Percentiles rank a stretch among this genome's conserved stretches.
These are phyloP conservation scores for Plantago lanceolata DNA, from an alignment of 305 asterid species.

Conservation along the genomic window DNA sequence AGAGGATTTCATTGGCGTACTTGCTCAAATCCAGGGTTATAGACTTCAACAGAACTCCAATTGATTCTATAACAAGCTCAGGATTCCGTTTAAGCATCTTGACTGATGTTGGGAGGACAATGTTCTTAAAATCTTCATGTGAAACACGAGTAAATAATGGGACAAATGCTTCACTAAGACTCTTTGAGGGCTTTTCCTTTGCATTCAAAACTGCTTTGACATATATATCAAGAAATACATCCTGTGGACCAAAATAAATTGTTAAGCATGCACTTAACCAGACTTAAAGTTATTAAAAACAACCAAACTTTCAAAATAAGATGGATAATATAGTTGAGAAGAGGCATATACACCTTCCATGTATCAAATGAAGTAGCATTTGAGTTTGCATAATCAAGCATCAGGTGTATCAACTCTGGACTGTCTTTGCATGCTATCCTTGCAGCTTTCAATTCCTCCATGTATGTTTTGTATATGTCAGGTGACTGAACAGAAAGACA, in stretches of 20 bases:
- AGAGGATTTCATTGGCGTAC: conserved; percentile 74
- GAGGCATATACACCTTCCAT: conserved; percentile 54
- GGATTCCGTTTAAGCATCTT: conserved; percentile 98
- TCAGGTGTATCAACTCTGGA: conserved; percentile 56
- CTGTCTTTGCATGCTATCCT: conserved; percentile 70
- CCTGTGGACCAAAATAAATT: conserved; percentile 49
- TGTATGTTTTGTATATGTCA: conserved; percentile 50
- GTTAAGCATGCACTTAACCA: conserved; percentile 22
- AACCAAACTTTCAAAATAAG: conserved; percentile 2
- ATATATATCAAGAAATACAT: conserved; percentile 68
- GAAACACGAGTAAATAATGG: conserved; percentile 64
- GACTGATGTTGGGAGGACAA: conserved; percentile 66
- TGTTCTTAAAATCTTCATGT: conserved; percentile 80
- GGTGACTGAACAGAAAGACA: conserved; percentile 52
- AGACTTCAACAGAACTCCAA: conserved; percentile 68
- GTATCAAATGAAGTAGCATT: conserved; percentile 46
- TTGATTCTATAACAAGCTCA: conserved; percentile 87
- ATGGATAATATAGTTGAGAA: conserved; percentile 6
- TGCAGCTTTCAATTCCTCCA: conserved; percentile 74
- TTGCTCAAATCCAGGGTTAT: conserved; percentile 78
- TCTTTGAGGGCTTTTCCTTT: conserved; percentile 71
- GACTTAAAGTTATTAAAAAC: conserved; percentile 4
- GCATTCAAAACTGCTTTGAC: conserved; percentile 77
- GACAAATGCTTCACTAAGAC: conserved; percentile 73
- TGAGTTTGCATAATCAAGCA: conserved; percentile 61